Percentiles rank a stretch among this genome's conserved stretches.
Evolutionary conservation across 768 basidiomycete genomes (phyloP).

Genomic region (Lactifluus subvellereus): DNA sequence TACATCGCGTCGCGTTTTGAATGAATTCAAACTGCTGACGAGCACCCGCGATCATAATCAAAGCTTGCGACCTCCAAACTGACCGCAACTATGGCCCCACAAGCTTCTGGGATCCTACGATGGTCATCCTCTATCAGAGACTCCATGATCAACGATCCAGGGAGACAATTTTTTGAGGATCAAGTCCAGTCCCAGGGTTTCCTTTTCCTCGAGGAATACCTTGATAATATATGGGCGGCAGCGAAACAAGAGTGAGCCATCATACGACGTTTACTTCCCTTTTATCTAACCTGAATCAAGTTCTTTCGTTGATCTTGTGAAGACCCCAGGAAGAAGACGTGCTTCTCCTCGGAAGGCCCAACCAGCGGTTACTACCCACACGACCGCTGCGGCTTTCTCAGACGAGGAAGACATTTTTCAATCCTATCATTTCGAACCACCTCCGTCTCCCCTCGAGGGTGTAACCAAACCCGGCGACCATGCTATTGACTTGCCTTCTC

Average conservation of each 20-base stretch:
- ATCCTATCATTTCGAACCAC: slow-evolving; percentile 4
- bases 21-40: too few species aligned
- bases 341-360: slow-evolving; percentile 46
- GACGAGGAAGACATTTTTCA: slow-evolving; percentile 46
- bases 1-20: neutral
- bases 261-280: neutral
- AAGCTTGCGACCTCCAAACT: neutral
- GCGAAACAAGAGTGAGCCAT: slow-evolving; percentile 54
- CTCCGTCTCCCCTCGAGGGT: neutral
- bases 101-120: slow-evolving; percentile 45
- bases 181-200: slow-evolving; percentile 74
- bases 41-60: too few species aligned
- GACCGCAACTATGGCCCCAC: slow-evolving; percentile 14
- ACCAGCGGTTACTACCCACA: slow-evolving; percentile 27
- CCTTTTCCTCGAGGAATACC: slow-evolving; percentile 72
- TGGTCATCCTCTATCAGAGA: slow-evolving; percentile 67
- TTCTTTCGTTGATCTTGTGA: slow-evolving; percentile 71
- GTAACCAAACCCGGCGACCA: neutral
- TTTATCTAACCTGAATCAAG: slow-evolving; percentile 33
- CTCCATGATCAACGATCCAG: slow-evolving; percentile 67
- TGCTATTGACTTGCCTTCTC: neutral
- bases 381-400: slow-evolving; percentile 49
- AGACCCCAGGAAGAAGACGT: slow-evolving; percentile 76
- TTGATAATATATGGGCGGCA: slow-evolving; percentile 63
- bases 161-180: slow-evolving; percentile 61